Base-by-base conservation (phyloP, 176 grass and related monocot genomes). In the Aegilops umbellulata region DNA sequence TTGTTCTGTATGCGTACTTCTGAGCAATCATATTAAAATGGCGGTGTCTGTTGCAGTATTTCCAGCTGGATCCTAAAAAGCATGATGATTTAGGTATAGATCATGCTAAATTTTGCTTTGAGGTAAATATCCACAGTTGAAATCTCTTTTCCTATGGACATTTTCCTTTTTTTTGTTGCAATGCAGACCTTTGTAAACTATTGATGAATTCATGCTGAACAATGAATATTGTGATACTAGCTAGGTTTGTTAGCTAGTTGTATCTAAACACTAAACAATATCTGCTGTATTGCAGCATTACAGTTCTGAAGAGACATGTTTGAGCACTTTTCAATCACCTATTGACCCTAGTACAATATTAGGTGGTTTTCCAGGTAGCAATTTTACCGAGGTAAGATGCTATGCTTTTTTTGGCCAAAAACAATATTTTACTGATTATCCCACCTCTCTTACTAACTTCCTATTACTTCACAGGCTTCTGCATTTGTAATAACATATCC, bases 401-500 rank as follows among this genome's bases (percentile, higher is more conserved):
- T 74, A 61, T 23, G 29, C 67, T 6, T 6, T 84, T 67, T 67
- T 85, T 39, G 86, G 41, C 13, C 53, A 55, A 67, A 72, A 47
- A 39, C 44, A 23, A 34, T 83, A 76, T 65, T 61, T 44, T 8
- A 34, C 60, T 83, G 27, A 62, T 58, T 25, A 71, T 70, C 77
- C 60, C 39, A 77, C 11, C 68, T 30, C 49, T 55, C 58, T 86
- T 91, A 24, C 39, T 36, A 60, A 82, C 12, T 79, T 83, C 47
- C 22, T 79, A 76, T 88, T 84, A 35, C 68, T 86, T 80, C 32
- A 36, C 81, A 98, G 97, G 97, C 97, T 83, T 92, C 90, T 82
- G 90, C 97, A 36, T 91, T 98, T 89, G 76, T 98, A 17, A 84
- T 94, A 88, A 95, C 97, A 86, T 98, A 98, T 95, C 97, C 94